Conservation (phyloP, 768 basidiomycete species). For the Naganishia kalamii region DNA sequence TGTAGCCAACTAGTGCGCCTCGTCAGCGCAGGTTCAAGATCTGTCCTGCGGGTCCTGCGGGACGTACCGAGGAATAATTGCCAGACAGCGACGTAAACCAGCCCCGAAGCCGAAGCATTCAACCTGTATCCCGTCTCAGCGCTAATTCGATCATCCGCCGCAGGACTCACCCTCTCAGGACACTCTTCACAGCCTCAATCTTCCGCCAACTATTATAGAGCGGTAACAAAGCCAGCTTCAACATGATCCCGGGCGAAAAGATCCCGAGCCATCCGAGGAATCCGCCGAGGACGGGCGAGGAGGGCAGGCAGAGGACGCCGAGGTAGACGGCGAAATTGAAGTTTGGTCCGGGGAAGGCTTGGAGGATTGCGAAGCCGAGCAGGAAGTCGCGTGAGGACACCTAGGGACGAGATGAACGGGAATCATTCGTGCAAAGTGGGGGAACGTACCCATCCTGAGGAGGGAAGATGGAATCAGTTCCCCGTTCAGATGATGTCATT, state of each 20-base stretch:
- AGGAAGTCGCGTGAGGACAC: constrained; percentile 56
- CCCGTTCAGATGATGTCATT: background rate
- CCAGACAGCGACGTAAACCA: constrained; percentile 37
- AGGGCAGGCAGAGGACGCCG: constrained; percentile 50
- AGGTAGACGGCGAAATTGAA: constrained; percentile 56
- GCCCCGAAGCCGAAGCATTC: constrained; percentile 42
- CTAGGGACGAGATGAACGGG: constrained; percentile 47
- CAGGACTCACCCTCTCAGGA: constrained; percentile 30
- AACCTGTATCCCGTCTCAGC: constrained; percentile 4
- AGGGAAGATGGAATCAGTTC: background rate
- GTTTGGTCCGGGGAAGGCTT: constrained; percentile 52
- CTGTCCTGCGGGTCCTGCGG: background rate
- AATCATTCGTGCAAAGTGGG: background rate
- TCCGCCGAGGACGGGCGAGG: constrained; percentile 48
- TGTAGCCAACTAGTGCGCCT: constrained; percentile 23
- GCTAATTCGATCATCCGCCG: background rate
- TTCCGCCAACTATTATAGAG: constrained; percentile 35
- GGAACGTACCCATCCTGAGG: constrained; percentile 28
- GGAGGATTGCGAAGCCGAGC: constrained; percentile 42
- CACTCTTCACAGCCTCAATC: constrained; percentile 23
- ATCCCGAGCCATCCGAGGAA: constrained; percentile 54
- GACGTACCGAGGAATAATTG: constrained; percentile 30
- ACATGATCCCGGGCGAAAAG: constrained; percentile 51
- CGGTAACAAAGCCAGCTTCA: constrained; percentile 41
- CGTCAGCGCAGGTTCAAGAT: too few species aligned